Evolutionary conservation across 1,139 yeast species (phyloP).

Genomic region (Saccharomyces hybrid): DNA sequence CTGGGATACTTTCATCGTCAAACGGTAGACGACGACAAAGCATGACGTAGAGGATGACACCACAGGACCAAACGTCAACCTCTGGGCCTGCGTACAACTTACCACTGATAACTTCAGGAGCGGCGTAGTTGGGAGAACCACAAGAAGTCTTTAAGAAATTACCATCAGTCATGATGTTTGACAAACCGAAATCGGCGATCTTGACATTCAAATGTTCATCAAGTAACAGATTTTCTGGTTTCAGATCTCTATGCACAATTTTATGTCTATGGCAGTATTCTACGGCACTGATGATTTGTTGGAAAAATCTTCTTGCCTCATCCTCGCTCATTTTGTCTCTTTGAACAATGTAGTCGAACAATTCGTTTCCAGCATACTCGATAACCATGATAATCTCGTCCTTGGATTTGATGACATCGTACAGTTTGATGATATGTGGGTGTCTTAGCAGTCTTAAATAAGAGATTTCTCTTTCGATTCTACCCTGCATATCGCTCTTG

Average conservation of each 20-base stretch:
- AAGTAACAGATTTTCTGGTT: slow-evolving; percentile 84
- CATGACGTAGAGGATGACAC: slow-evolving; percentile 94
- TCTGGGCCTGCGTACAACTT: slow-evolving; percentile 97
- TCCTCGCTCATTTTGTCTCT: slow-evolving; percentile 77
- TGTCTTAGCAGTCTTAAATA: slow-evolving; percentile 81
- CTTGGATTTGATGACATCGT: slow-evolving; percentile 89
- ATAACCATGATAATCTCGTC: slow-evolving; percentile 97
- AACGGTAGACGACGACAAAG: slow-evolving; percentile 95
- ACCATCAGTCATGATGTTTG: slow-evolving; percentile 97
- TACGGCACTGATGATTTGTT: slow-evolving; percentile 95
- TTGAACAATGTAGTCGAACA: slow-evolving; percentile 91
- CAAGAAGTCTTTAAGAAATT: slow-evolving; percentile 91
- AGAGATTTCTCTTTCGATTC: slow-evolving; percentile 88
- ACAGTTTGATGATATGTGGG: slow-evolving; percentile 90
- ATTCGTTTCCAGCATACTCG: slow-evolving; percentile 90
- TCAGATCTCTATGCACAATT: slow-evolving; percentile 92
- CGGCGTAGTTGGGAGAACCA: slow-evolving; percentile 97
- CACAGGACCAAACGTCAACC: slow-evolving; percentile 98
- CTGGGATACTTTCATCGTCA: slow-evolving; percentile 96
- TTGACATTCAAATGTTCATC: slow-evolving; percentile 88
- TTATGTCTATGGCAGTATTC: slow-evolving; percentile 97
- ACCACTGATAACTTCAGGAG: slow-evolving; percentile 96
- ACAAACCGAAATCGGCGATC: slow-evolving; percentile 91
- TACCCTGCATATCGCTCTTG: slow-evolving; percentile 93
- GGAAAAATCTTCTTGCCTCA: slow-evolving; percentile 92